These are phyloP conservation scores for Monilinia fructigena DNA, from an alignment of 2,329 filamentous ascomycete genomes.

Conservation along the genomic window DNA sequence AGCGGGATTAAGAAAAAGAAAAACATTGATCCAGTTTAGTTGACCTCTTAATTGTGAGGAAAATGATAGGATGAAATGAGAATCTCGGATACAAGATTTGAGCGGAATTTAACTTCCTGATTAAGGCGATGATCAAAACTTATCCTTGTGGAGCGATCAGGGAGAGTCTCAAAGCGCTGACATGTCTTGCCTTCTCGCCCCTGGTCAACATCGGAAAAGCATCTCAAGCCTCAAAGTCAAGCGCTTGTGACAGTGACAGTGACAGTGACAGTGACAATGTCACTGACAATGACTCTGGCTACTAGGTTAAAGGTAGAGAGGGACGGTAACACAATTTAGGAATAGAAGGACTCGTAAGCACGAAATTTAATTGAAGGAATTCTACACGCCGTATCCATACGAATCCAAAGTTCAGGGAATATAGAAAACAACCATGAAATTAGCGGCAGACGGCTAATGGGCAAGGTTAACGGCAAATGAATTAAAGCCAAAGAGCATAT, in stretches of 20 bases:
- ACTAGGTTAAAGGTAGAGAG: too few species aligned
- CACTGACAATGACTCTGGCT: too few species aligned
- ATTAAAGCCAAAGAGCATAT: not conserved
- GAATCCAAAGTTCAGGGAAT: not conserved
- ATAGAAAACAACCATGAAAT: not conserved
- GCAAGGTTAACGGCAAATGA: not conserved
- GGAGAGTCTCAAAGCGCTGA: conserved; percentile 4
- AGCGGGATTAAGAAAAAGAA: not conserved
- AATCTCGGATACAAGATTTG: conserved; percentile 2
- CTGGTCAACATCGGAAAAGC: not conserved
- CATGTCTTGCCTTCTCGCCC: not conserved
- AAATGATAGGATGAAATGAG: conserved; percentile 8
- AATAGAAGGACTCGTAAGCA: conserved; percentile 6
- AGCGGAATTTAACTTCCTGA: conserved; percentile 13
- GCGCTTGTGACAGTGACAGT: conserved; percentile 7
- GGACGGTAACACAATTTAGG: not conserved
- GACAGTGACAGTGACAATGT: not conserved
- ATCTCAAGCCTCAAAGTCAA: conserved; percentile 12
- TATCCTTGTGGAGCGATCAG: conserved; percentile 12
- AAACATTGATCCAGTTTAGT: not conserved
- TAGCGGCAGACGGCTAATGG: not conserved
- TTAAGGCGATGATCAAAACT: conserved; percentile 16
- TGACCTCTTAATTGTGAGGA: not conserved
- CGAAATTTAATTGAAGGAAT: conserved; percentile 7
- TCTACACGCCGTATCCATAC: not conserved